Evolutionary conservation across 2,329 filamentous ascomycete species (phyloP).

Genomic region (Trichoderma cornu-damae): DNA sequence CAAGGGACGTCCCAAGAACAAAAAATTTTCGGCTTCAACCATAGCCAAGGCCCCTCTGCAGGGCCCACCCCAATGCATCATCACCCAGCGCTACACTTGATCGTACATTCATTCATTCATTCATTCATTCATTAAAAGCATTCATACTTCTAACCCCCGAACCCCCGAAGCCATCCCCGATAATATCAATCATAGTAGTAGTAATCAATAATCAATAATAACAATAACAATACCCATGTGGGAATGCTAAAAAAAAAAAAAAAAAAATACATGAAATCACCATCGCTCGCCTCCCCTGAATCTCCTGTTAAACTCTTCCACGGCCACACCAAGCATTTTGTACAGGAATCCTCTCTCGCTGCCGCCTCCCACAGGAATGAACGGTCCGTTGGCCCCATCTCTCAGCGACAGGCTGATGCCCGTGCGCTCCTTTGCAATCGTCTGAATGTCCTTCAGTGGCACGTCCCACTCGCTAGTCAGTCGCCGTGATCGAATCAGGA

Average conservation of each 20-base stretch:
- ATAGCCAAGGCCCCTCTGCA: neutral
- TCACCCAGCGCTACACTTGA: neutral
- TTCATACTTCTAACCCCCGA: neutral
- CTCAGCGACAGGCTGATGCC: slow-evolving; percentile 85
- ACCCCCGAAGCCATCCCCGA: too few species aligned
- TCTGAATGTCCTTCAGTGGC: slow-evolving; percentile 90
- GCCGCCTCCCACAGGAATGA: slow-evolving; percentile 90
- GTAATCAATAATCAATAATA: too few species aligned
- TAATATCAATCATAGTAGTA: too few species aligned
- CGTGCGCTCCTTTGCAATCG: slow-evolving; percentile 92
- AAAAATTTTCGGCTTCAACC: too few species aligned
- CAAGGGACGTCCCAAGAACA: too few species aligned
- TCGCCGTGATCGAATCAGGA: slow-evolving; percentile 82
- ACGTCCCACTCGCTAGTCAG: slow-evolving; percentile 94
- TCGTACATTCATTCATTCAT: neutral
- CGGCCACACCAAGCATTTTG: slow-evolving; percentile 59
- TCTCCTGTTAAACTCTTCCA: slow-evolving; percentile 62
- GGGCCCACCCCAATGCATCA: neutral
- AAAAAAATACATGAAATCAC: neutral
- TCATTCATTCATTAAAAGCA: neutral
- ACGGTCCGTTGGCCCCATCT: slow-evolving; percentile 88
- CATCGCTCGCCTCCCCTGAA: slow-evolving; percentile 42
- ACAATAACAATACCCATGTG: neutral
- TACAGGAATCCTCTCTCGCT: slow-evolving; percentile 61
- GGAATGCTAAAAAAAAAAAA: neutral